A percentile compares a stretch with the other conserved stretches of the same genome.
Evolutionary conservation across 2,329 filamentous ascomycete genomes (phyloP).

Genomic region (Fusarium dlaminii): DNA sequence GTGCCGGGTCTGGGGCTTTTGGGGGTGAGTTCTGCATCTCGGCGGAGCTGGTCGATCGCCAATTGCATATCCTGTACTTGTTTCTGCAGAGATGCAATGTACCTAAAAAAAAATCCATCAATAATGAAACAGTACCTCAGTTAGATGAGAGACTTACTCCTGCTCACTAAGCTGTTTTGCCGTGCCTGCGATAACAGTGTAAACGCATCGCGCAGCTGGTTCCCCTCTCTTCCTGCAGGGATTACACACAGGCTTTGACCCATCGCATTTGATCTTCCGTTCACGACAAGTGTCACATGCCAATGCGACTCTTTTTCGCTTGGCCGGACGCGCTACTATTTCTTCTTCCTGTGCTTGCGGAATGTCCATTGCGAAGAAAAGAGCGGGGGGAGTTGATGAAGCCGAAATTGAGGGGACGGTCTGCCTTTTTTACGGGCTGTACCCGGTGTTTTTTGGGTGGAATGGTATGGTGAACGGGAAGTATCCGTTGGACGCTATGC

Average conservation of each 20-base stretch:
- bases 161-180: not conserved
- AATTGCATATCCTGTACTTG: conserved; percentile 1
- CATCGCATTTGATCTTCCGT: conserved; percentile 7
- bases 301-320: conserved; percentile 5
- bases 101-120: not conserved
- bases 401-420: not conserved
- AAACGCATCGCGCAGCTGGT: not conserved
- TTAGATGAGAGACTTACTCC: not conserved
- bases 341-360: not conserved
- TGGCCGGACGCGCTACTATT: not conserved
- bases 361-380: not conserved
- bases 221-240: conserved; percentile 3
- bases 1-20: not conserved
- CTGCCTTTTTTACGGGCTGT: not conserved
- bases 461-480: not conserved
- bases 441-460: not conserved
- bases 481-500: not conserved
- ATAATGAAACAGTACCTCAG: not conserved
- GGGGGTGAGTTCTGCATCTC: not conserved
- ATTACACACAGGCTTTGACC: not conserved
- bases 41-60: not conserved
- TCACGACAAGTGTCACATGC: conserved; percentile 10
- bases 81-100: not conserved
- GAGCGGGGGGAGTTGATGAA: not conserved
- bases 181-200: not conserved